phyloP scores from a whole-genome alignment of 805 yeast genomes.

The Phaffomyces opuntiae region DNA sequence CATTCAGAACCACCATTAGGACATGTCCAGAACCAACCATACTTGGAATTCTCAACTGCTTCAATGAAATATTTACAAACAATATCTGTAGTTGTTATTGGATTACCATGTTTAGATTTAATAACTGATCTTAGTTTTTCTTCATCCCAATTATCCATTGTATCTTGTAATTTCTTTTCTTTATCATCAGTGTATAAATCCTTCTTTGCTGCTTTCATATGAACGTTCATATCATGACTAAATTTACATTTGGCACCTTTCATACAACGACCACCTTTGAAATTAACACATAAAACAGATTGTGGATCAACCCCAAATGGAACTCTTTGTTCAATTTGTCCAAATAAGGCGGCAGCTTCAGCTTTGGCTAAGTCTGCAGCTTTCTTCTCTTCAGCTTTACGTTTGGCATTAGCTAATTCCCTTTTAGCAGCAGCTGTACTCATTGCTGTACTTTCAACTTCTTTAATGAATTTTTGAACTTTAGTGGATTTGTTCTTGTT shows the following conservation, averaged over 20 bases:
- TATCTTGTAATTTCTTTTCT: slow-evolving; percentile 60
- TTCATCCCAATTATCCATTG: slow-evolving; percentile 97
- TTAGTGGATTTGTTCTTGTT: slow-evolving; percentile 92
- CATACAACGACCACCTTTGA: slow-evolving; percentile 80
- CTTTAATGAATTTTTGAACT: slow-evolving; percentile 68
- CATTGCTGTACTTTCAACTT: slow-evolving; percentile 52
- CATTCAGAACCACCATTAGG: slow-evolving; percentile 92
- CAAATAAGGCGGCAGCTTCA: slow-evolving; percentile 77
- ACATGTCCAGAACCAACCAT: slow-evolving; percentile 99
- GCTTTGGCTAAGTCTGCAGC: slow-evolving; percentile 85
- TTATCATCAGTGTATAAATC: slow-evolving; percentile 91
- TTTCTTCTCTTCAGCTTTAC: slow-evolving; percentile 71
- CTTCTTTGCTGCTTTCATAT: slow-evolving; percentile 82
- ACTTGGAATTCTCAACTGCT: slow-evolving; percentile 94
- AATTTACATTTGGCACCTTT: slow-evolving; percentile 83
- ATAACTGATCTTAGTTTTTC: slow-evolving; percentile 86
- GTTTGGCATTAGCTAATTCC: slow-evolving; percentile 67
- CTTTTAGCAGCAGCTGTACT: slow-evolving; percentile 55
- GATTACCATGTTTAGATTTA: slow-evolving; percentile 84
- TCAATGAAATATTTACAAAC: slow-evolving; percentile 92
- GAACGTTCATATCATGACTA: slow-evolving; percentile 81
- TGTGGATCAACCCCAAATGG: slow-evolving; percentile 98
- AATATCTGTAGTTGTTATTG: slow-evolving; percentile 87
- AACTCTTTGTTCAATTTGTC: slow-evolving; percentile 71
- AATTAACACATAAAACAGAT: slow-evolving; percentile 82